Percentiles rank a stretch among this genome's conserved stretches.
These are phyloP conservation scores for Trichoderma brevicompactum DNA, from an alignment of 2,329 filamentous ascomycete genomes.

Conservation along the genomic window DNA sequence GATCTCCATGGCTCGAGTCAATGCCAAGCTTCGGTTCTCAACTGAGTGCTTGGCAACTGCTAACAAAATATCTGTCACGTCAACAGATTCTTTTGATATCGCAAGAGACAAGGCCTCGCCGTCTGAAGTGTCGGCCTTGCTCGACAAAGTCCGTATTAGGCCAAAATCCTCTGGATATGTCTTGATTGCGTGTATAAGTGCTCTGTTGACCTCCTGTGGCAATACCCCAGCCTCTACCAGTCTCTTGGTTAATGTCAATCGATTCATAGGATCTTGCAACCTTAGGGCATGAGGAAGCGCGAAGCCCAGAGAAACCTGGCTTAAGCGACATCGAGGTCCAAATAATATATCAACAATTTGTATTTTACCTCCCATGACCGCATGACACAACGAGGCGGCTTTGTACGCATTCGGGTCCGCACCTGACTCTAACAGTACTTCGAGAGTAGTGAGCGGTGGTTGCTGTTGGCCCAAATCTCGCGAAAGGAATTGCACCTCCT, in stretches of 20 bases:
- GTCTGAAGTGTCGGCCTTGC: slow-evolving; percentile 54
- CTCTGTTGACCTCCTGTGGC: slow-evolving; percentile 53
- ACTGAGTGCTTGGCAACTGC: slow-evolving; percentile 42
- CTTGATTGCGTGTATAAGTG: slow-evolving; percentile 55
- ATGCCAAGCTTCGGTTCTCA: slow-evolving; percentile 46
- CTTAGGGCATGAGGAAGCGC: slow-evolving; percentile 59
- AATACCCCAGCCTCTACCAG: slow-evolving; percentile 56
- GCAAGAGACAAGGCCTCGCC: slow-evolving; percentile 54
- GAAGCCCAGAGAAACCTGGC: slow-evolving; percentile 49
- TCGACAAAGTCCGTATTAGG: slow-evolving; percentile 51
- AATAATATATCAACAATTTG: slow-evolving; percentile 57
- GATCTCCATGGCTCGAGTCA: slow-evolving; percentile 50
- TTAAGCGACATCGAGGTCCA: slow-evolving; percentile 43
- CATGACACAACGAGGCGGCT: slow-evolving; percentile 55
- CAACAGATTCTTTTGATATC: slow-evolving; percentile 50
- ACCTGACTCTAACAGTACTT: slow-evolving; percentile 53
- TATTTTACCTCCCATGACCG: slow-evolving; percentile 52
- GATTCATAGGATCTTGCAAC: slow-evolving; percentile 55
- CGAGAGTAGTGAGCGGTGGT: slow-evolving; percentile 48
- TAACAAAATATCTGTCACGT: slow-evolving; percentile 54
- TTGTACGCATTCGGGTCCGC: slow-evolving; percentile 61
- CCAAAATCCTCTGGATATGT: slow-evolving; percentile 54
- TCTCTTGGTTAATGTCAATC: slow-evolving; percentile 54
- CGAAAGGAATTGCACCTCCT: slow-evolving; percentile 55
- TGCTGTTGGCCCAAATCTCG: slow-evolving; percentile 43